phyloP scores from a whole-genome alignment of 768 basidiomycete species.

The Amanita brunnescens region DNA sequence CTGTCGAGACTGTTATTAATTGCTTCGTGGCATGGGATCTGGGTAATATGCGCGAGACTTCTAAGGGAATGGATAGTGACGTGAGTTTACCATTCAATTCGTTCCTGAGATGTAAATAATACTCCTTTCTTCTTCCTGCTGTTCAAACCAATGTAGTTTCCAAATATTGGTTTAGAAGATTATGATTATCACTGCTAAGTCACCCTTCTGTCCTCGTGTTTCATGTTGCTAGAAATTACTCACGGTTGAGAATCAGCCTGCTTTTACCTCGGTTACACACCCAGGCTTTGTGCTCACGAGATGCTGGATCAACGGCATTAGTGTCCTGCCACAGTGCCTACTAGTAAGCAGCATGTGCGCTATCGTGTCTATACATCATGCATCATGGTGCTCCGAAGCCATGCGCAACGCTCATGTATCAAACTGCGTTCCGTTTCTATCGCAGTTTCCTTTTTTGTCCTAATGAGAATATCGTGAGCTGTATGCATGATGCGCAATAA shows the following conservation, averaged over 20 bases:
- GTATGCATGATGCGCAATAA: no score
- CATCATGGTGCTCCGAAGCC: no score
- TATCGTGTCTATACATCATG: no score
- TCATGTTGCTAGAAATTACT: neutral
- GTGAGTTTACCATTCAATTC: slow-evolving; percentile 53
- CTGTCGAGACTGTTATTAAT: slow-evolving; percentile 23
- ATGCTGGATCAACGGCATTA: no score
- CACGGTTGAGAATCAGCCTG: neutral
- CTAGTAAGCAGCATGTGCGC: no score
- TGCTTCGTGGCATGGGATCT: slow-evolving; percentile 12
- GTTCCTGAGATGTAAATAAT: slow-evolving; percentile 39
- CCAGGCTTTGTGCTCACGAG: neutral
- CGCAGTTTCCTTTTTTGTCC: no score
- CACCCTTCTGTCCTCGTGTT: neutral
- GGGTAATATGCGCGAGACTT: slow-evolving; percentile 2
- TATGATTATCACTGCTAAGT: neutral
- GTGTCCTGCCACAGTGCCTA: no score
- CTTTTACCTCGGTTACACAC: neutral
- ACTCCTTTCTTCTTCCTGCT: slow-evolving; percentile 21
- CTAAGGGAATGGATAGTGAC: slow-evolving; percentile 17
- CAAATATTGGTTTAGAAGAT: neutral
- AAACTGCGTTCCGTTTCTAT: no score
- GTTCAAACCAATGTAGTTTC: slow-evolving; percentile 1
- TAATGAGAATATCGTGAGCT: no score
- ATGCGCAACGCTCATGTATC: no score